These are phyloP conservation scores for Chiua sp. DNA, from an alignment of 1,284 basidiomycete species.

Conservation along the genomic window DNA sequence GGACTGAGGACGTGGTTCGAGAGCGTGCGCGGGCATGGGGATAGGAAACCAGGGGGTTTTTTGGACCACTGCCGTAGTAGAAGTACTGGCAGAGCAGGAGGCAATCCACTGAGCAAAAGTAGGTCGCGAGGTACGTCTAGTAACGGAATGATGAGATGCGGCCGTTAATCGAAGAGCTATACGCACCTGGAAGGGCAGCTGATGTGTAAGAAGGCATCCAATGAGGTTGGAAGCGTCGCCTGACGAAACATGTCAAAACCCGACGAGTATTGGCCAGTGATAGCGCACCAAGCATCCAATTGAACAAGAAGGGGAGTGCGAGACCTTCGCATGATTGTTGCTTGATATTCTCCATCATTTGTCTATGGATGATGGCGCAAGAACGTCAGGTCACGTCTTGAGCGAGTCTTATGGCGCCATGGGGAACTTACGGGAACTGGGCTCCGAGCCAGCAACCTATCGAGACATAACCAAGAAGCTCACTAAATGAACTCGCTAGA, in stretches of 20 bases:
- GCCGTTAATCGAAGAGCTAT: constrained; percentile 1
- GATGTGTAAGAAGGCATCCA: constrained; percentile 89
- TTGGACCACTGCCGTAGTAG: constrained; percentile 61
- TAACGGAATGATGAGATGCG: neutral
- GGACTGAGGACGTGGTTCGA: constrained; percentile 47
- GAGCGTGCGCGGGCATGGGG: constrained; percentile 47
- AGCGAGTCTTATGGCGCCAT: constrained; percentile 6
- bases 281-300: constrained; percentile 84
- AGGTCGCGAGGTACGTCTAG: constrained; percentile 87
- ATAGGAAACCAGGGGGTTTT: constrained; percentile 42
- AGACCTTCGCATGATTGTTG: constrained; percentile 84
- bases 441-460: constrained; percentile 92
- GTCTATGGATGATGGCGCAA: constrained; percentile 42
- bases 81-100: constrained; percentile 78
- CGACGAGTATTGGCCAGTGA: constrained; percentile 2
- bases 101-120: constrained; percentile 85
- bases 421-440: constrained; percentile 82
- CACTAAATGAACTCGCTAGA: constrained; percentile 41
- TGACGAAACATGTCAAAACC: constrained; percentile 36
- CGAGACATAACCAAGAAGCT: constrained; percentile 73
- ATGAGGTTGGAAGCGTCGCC: constrained; percentile 91
- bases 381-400: constrained; percentile 16
- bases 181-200: constrained; percentile 91
- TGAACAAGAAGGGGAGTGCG: constrained; percentile 87
- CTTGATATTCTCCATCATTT: constrained; percentile 82